A percentile compares a stretch with the other conserved stretches of the same genome.
Conservation (phyloP, 805 yeast species). For the Candida pseudofarinosa region DNA sequence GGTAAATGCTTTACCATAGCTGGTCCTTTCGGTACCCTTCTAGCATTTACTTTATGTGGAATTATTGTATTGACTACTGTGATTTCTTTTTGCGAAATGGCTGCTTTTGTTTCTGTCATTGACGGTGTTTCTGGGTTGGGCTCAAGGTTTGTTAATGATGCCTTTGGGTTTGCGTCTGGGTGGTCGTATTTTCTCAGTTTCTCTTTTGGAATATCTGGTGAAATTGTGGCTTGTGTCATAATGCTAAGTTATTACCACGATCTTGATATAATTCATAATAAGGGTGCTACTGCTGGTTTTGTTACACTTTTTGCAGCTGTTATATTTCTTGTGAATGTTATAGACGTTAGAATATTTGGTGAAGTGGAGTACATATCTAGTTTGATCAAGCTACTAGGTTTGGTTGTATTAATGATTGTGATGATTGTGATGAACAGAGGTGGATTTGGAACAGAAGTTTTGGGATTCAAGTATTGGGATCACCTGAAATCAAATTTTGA, state of each 20-base stretch:
- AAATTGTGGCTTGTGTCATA: slow-evolving; percentile 74
- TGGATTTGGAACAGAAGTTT: slow-evolving; percentile 36
- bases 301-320: slow-evolving; percentile 55
- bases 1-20: slow-evolving; percentile 72
- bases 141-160: slow-evolving; percentile 71
- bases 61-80: slow-evolving; percentile 63
- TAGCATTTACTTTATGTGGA: slow-evolving; percentile 66
- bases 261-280: slow-evolving; percentile 45
- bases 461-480: slow-evolving; percentile 76
- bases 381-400: slow-evolving; percentile 49
- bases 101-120: slow-evolving; percentile 71
- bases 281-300: slow-evolving; percentile 51
- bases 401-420: slow-evolving; percentile 51
- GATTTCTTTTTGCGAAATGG: slow-evolving; percentile 77
- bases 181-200: slow-evolving; percentile 73
- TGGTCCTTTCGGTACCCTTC: slow-evolving; percentile 72
- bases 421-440: slow-evolving; percentile 67
- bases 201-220: slow-evolving; percentile 71
- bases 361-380: slow-evolving; percentile 68
- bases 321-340: slow-evolving; percentile 49
- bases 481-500: slow-evolving; percentile 45
- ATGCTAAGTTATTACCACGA: slow-evolving; percentile 65
- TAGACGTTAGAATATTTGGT: slow-evolving; percentile 71
- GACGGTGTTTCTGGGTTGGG: slow-evolving; percentile 76
- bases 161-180: slow-evolving; percentile 72